Evolutionary conservation across 1,284 basidiomycete species (phyloP).

Genomic region (Rhodotorula sp.): DNA sequence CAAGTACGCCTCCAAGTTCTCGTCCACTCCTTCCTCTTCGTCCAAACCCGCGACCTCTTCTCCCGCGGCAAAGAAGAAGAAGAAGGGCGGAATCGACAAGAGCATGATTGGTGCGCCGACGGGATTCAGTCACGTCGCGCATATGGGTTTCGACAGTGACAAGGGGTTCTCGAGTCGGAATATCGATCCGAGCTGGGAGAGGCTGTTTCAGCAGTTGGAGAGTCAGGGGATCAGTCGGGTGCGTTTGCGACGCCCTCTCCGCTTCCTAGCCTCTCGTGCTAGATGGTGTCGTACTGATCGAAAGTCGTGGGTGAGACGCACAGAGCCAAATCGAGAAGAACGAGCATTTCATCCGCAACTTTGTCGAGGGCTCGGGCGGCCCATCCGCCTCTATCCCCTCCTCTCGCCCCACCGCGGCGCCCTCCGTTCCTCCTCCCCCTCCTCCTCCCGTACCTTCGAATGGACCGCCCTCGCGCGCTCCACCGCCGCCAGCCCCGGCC

Average conservation of each 20-base stretch:
- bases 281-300: background rate
- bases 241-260: background rate
- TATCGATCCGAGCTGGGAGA: conserved; percentile 90
- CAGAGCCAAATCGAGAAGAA: conserved; percentile 41
- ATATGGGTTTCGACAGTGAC: conserved; percentile 90
- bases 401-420: background rate
- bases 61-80: conserved; percentile 56
- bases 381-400: conserved; percentile 9
- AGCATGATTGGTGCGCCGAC: conserved; percentile 82
- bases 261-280: background rate
- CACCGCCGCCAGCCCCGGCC: conserved; percentile 3
- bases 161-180: conserved; percentile 81
- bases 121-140: conserved; percentile 81
- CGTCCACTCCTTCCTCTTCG: background rate
- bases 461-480: conserved; percentile 13
- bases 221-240: conserved; percentile 63
- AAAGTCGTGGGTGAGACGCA: too few relatives aligned
- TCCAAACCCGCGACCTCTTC: background rate
- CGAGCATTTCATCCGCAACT: conserved; percentile 41
- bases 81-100: conserved; percentile 76
- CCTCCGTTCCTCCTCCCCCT: conserved; percentile 12
- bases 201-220: conserved; percentile 70
- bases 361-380: conserved; percentile 40
- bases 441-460: conserved; percentile 13
- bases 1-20: conserved; percentile 62